These are phyloP conservation scores for Exsudoporus floridanus DNA, from an alignment of 1,284 basidiomycete genomes.

Conservation along the genomic window DNA sequence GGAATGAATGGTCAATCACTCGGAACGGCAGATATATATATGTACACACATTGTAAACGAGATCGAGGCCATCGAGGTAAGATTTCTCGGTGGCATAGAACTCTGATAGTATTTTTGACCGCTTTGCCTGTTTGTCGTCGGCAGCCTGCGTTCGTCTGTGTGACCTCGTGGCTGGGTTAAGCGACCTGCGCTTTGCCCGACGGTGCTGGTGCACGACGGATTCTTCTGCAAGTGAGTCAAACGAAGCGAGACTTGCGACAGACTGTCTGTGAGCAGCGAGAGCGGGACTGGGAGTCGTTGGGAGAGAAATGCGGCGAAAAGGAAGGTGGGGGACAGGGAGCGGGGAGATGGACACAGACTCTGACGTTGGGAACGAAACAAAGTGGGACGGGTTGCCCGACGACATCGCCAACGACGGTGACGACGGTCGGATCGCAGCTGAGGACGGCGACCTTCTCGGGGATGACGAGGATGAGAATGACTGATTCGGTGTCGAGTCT, in stretches of 20 bases:
- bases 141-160: slow-evolving; percentile 38
- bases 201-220: slow-evolving; percentile 21
- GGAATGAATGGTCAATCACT: slow-evolving; percentile 5
- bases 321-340: slow-evolving; percentile 50
- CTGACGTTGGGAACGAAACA: slow-evolving; percentile 32
- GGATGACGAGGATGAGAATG: not conserved
- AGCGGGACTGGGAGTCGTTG: slow-evolving; percentile 51
- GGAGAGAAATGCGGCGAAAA: slow-evolving; percentile 75
- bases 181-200: slow-evolving; percentile 35
- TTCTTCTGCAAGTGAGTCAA: slow-evolving; percentile 64
- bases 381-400: slow-evolving; percentile 12
- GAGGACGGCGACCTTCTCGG: slow-evolving; percentile 1
- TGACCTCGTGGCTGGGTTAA: slow-evolving; percentile 24
- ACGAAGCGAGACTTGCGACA: slow-evolving; percentile 64
- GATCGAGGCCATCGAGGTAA: slow-evolving; percentile 76
- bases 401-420: slow-evolving; percentile 21
- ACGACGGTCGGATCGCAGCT: slow-evolving; percentile 11
- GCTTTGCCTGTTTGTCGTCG: slow-evolving; percentile 44
- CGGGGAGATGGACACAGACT: slow-evolving; percentile 19
- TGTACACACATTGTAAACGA: slow-evolving; percentile 71
- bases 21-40: not conserved
- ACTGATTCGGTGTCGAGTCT: not conserved
- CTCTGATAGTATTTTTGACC: slow-evolving; percentile 66
- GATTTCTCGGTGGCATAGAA: slow-evolving; percentile 78
- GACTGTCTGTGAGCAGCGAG: slow-evolving; percentile 53